Conservation (phyloP, 78 protist species). For the slime mould (Dictyostelium discoideum) region DNA sequence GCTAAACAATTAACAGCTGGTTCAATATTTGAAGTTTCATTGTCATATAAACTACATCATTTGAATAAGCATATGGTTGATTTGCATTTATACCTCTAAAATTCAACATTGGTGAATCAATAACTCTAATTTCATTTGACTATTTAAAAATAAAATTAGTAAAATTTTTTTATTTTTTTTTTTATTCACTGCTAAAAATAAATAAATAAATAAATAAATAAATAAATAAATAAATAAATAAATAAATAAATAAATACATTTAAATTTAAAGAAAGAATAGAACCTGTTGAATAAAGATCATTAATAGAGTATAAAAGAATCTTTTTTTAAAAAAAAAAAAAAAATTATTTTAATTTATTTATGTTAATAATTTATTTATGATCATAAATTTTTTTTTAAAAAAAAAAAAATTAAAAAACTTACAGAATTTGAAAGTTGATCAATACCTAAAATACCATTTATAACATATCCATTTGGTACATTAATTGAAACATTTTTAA, state of each 20-base stretch:
- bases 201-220: too few species aligned
- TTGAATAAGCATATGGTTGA: background rate
- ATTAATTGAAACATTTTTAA: background rate
- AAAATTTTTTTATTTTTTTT: background rate
- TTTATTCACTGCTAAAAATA: background rate
- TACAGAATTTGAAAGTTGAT: background rate
- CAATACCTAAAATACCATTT: background rate
- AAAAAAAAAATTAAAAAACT: background rate
- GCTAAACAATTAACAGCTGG: background rate
- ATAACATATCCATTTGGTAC: background rate
- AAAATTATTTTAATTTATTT: background rate
- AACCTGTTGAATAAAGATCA: background rate
- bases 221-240: too few species aligned
- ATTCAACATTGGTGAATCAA: background rate
- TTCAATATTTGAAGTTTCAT: background rate
- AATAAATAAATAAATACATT: background rate
- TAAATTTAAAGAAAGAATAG: background rate
- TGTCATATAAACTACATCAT: background rate
- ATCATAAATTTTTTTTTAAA: too few species aligned
- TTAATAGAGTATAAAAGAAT: background rate
- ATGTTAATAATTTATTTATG: background rate
- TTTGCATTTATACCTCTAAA: background rate
- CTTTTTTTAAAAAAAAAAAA: background rate
- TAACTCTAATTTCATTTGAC: background rate
- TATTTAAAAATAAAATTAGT: background rate